Evolutionary conservation across 179 eudicot species (phyloP).

Genomic region (Silene coronaria): DNA sequence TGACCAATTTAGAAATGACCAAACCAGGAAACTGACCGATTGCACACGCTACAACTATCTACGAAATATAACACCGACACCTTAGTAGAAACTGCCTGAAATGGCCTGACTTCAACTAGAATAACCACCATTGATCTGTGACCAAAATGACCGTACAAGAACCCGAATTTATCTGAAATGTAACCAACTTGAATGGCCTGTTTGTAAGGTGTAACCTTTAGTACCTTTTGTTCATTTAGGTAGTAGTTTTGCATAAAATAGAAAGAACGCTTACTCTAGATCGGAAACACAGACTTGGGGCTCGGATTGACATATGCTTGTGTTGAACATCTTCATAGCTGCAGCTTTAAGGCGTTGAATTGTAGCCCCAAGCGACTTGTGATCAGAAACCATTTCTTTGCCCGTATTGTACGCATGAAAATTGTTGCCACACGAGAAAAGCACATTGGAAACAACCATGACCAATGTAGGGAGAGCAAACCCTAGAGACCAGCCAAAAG

Average conservation of each 20-base stretch:
- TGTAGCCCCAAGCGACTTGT: slow-evolving; percentile 22
- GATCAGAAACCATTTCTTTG: slow-evolving; percentile 14
- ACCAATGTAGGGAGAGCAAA: slow-evolving; percentile 65
- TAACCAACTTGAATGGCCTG: not conserved
- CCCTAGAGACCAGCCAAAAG: slow-evolving; percentile 78
- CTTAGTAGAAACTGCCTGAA: too few species aligned
- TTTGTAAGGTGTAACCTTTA: not conserved
- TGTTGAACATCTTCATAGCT: slow-evolving; percentile 30
- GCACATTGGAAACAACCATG: slow-evolving; percentile 47
- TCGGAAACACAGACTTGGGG: slow-evolving; percentile 36
- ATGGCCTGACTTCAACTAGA: too few species aligned
- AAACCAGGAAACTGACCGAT: too few species aligned
- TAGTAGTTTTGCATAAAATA: not conserved
- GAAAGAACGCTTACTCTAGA: slow-evolving; percentile 60
- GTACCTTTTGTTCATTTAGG: not conserved
- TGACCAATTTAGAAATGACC: too few species aligned
- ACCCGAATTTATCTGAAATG: not conserved
- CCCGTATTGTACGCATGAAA: slow-evolving; percentile 33
- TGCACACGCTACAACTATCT: too few species aligned
- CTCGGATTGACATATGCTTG: slow-evolving; percentile 15
- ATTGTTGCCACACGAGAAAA: slow-evolving; percentile 49
- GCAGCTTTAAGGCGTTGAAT: slow-evolving; percentile 38
- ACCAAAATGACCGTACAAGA: not conserved
- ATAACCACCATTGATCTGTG: too few species aligned
- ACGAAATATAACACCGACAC: too few species aligned